A percentile compares a stretch with the other conserved stretches of the same genome.
Conservation (phyloP, 345 rosid genomes). For the Citrus inodora region DNA sequence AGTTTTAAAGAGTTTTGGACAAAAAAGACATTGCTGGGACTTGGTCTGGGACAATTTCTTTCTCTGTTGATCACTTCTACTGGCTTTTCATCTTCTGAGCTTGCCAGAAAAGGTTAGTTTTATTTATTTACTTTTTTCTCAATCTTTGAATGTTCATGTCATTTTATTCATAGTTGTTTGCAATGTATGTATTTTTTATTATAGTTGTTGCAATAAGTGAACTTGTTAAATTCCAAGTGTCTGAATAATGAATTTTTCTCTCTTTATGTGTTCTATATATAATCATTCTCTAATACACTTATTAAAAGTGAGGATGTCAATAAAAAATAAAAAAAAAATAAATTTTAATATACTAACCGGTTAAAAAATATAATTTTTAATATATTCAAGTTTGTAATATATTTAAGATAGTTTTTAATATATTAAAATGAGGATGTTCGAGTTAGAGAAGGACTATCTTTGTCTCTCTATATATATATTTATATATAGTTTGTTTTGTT, state of each 20-base stretch:
- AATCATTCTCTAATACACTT: no score
- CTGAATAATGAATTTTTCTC: not conserved
- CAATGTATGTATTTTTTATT: not conserved
- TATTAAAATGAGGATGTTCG: not conserved
- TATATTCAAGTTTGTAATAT: not conserved
- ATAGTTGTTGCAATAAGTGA: not conserved
- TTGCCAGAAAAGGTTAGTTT: conserved; percentile 57
- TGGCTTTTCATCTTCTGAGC: conserved; percentile 52
- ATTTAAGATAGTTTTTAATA: no score
- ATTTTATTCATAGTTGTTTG: not conserved
- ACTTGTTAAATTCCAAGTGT: not conserved
- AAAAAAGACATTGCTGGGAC: conserved; percentile 58
- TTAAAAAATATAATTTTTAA: no score
- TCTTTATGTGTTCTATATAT: no score
- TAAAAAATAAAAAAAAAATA: no score
- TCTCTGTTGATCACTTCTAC: conserved; percentile 58
- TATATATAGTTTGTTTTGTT: not conserved
- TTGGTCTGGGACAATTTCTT: conserved; percentile 73
- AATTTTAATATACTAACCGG: no score
- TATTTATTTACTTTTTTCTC: not conserved
- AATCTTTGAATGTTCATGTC: not conserved
- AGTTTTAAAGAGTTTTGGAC: conserved; percentile 41
- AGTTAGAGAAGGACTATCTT: no score
- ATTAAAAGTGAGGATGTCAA: no score
- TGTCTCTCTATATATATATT: no score